Conservation (phyloP, 2,329 filamentous ascomycete genomes). For the Stagonosporopsis vannaccii region DNA sequence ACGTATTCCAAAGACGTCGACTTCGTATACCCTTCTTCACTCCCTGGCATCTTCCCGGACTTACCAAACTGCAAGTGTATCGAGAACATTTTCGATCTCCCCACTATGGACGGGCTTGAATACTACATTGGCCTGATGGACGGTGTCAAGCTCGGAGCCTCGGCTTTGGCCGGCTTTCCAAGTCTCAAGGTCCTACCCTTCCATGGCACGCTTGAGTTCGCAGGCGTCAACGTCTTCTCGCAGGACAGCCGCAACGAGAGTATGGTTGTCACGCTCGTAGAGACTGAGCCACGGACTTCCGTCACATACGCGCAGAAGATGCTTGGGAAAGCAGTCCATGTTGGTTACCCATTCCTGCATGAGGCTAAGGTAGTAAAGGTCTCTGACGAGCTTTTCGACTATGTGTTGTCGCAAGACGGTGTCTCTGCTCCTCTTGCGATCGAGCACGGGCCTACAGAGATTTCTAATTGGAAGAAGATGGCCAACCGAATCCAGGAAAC, state of each 20-base stretch:
- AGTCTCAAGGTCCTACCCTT: constrained; percentile 87
- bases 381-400: constrained; percentile 93
- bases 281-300: constrained; percentile 74
- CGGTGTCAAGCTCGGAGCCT: constrained; percentile 80
- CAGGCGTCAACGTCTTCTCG: constrained; percentile 94
- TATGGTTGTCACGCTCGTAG: constrained; percentile 85
- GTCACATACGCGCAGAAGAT: constrained; percentile 77
- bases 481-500: constrained; percentile 81
- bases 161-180: constrained; percentile 92
- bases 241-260: constrained; percentile 96
- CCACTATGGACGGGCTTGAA: constrained; percentile 87
- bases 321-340: constrained; percentile 84
- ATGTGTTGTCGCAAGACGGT: constrained; percentile 72
- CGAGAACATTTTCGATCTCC: constrained; percentile 95
- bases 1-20: constrained; percentile 80
- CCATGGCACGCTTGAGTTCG: constrained; percentile 80
- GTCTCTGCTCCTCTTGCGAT: constrained; percentile 68
- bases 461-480: constrained; percentile 84
- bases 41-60: constrained; percentile 90
- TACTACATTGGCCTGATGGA: constrained; percentile 83
- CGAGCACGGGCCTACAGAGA: constrained; percentile 77
- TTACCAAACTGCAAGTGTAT: constrained; percentile 86
- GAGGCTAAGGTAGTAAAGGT: constrained; percentile 90
- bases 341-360: constrained; percentile 94
- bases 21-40: constrained; percentile 85